phyloP scores from a whole-genome alignment of 495 filamentous ascomycete species.

The Tuber magnatum region DNA sequence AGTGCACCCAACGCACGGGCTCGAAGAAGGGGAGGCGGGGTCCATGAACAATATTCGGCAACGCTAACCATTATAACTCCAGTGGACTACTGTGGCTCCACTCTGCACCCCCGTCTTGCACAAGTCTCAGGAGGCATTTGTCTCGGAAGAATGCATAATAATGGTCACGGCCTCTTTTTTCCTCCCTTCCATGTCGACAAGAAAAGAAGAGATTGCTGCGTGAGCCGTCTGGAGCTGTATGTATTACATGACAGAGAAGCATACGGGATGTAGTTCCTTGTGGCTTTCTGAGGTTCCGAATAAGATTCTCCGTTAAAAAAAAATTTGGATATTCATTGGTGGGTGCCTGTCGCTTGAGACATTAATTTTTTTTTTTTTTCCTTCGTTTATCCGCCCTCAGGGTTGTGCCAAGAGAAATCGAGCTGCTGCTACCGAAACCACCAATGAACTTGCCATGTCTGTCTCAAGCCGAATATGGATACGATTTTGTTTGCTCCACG shows the following conservation, averaged over 20 bases:
- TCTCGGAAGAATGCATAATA: neutral
- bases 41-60: neutral
- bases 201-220: constrained; percentile 7
- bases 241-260: neutral
- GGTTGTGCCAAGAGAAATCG: constrained; percentile 15
- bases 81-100: neutral
- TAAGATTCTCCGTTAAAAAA: neutral
- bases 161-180: neutral
- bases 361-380: constrained; percentile 21
- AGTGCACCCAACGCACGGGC: constrained; percentile 28
- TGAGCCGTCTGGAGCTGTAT: constrained; percentile 1
- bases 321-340: constrained; percentile 19
- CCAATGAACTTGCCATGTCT: neutral
- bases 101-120: neutral
- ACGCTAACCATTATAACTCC: neutral
- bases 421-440: neutral
- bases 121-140: neutral
- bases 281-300: neutral
- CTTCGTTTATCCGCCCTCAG: constrained; percentile 33
- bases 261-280: neutral
- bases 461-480: neutral
- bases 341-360: constrained; percentile 33
- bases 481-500: constrained; percentile 24
- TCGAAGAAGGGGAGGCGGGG: neutral
- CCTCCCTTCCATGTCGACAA: neutral